A percentile compares a stretch with the other conserved stretches of the same genome.
Evolutionary conservation across 805 yeast species (phyloP).

Genomic region (Saccharomycopsis guyanensis): DNA sequence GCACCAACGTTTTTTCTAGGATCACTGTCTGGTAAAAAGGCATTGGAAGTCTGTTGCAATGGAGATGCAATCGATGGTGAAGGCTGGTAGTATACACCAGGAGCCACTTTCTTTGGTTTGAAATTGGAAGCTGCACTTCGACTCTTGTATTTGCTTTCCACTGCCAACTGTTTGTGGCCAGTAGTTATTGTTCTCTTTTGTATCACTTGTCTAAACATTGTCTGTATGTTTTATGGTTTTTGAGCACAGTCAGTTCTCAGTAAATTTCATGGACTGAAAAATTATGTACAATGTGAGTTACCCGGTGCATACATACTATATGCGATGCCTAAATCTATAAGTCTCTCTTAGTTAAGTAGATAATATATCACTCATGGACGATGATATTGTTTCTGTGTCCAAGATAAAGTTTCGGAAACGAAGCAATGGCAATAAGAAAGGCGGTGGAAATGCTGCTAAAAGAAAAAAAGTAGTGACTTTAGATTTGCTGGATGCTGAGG

Average conservation of each 20-base stretch:
- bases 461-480: constrained; percentile 13
- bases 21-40: constrained; percentile 58
- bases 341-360: background rate
- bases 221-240: no score
- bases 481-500: constrained; percentile 11
- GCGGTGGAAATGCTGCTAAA: background rate
- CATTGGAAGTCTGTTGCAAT: constrained; percentile 46
- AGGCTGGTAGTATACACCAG: constrained; percentile 20
- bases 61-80: constrained; percentile 21
- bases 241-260: no score
- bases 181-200: constrained; percentile 1
- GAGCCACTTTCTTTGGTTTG: constrained; percentile 17
- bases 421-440: background rate
- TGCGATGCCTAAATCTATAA: no score
- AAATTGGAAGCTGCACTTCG: constrained; percentile 18
- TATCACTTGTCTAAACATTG: constrained; percentile 2
- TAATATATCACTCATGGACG: background rate
- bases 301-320: background rate
- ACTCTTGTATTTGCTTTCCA: constrained; percentile 12
- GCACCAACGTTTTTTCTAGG: constrained; percentile 38
- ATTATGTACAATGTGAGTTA: background rate
- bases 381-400: background rate
- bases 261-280: background rate
- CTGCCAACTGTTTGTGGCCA: constrained; percentile 2
- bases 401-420: background rate